A percentile compares a stretch with the other conserved stretches of the same genome.
Conservation (phyloP, 371 early-diverging fungal species). For the Coemansia sp. region DNA sequence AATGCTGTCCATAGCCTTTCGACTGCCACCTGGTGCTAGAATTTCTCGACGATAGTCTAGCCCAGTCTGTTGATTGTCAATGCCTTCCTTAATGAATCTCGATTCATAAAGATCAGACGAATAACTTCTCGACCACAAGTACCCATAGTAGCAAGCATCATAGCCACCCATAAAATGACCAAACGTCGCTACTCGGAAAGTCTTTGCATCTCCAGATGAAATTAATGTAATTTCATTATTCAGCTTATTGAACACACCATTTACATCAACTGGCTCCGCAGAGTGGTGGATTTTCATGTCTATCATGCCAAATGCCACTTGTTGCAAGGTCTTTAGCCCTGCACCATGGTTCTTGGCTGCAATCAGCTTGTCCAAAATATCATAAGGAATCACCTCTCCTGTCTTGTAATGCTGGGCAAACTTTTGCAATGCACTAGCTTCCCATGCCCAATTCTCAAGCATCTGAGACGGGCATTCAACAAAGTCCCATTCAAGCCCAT, state of each 20-base stretch:
- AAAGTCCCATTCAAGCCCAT: conserved; percentile 74
- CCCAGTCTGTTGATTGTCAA: conserved; percentile 55
- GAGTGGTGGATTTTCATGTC: not conserved
- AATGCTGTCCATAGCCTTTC: conserved; percentile 71
- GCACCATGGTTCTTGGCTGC: not conserved
- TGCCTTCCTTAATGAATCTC: conserved; percentile 65
- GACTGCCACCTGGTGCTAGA: conserved; percentile 68
- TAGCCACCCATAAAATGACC: conserved; percentile 85
- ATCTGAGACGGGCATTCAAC: conserved; percentile 88
- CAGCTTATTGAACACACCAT: not conserved
- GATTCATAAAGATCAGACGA: conserved; percentile 82
- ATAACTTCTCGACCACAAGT: conserved; percentile 80
- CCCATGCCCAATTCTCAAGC: conserved; percentile 85
- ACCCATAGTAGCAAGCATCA: conserved; percentile 72
- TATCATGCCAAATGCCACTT: not conserved
- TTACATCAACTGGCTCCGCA: not conserved
- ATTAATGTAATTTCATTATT: not conserved
- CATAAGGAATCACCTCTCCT: conserved; percentile 68
- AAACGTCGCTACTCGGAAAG: conserved; percentile 51
- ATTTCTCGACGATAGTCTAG: conserved; percentile 63
- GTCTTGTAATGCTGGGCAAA: conserved; percentile 71
- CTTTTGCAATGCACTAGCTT: conserved; percentile 63
- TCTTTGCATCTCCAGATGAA: conserved; percentile 1
- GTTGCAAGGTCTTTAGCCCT: not conserved
- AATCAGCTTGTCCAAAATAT: conserved; percentile 59